A percentile compares a stretch with the other conserved stretches of the same genome.
phyloP scores from a whole-genome alignment of 2,329 filamentous ascomycete species.

The Tolypocladium guangdongense region DNA sequence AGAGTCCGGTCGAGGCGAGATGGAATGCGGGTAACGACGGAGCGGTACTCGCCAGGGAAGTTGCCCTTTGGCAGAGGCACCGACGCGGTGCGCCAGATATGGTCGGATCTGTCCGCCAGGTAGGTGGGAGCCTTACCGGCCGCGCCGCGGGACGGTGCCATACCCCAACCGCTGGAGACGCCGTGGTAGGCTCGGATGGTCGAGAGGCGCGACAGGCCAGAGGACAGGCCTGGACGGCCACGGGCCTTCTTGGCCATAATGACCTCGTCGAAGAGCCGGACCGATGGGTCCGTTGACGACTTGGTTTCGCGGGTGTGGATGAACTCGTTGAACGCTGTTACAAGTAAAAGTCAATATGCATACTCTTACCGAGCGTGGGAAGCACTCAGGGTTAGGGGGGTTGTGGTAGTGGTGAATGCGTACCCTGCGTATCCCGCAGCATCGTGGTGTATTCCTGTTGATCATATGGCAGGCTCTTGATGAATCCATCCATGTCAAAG shows the following conservation, averaged over 20 bases:
- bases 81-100: slow-evolving; percentile 64
- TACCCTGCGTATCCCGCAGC: slow-evolving; percentile 58
- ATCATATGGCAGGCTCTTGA: slow-evolving; percentile 53
- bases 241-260: slow-evolving; percentile 66
- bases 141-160: slow-evolving; percentile 20
- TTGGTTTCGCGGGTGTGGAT: slow-evolving; percentile 69
- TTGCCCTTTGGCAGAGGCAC: slow-evolving; percentile 50
- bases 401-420: neutral
- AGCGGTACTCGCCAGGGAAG: slow-evolving; percentile 51
- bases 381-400: neutral
- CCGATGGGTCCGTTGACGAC: slow-evolving; percentile 47
- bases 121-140: slow-evolving; percentile 43
- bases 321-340: slow-evolving; percentile 60
- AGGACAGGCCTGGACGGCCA: slow-evolving; percentile 54
- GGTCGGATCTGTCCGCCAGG: slow-evolving; percentile 62
- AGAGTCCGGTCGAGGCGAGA: slow-evolving; percentile 73
- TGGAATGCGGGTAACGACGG: slow-evolving; percentile 56
- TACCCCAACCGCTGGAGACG: slow-evolving; percentile 27
- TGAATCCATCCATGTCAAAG: slow-evolving; percentile 56
- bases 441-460: slow-evolving; percentile 54
- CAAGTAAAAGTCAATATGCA: neutral
- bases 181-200: slow-evolving; percentile 47
- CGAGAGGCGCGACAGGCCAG: slow-evolving; percentile 51
- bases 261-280: slow-evolving; percentile 75
- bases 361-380: neutral